Percentiles rank a stretch among this genome's conserved stretches.
Conservation (phyloP, 768 basidiomycete genomes). For the Stropharia rugosoannulata region DNA sequence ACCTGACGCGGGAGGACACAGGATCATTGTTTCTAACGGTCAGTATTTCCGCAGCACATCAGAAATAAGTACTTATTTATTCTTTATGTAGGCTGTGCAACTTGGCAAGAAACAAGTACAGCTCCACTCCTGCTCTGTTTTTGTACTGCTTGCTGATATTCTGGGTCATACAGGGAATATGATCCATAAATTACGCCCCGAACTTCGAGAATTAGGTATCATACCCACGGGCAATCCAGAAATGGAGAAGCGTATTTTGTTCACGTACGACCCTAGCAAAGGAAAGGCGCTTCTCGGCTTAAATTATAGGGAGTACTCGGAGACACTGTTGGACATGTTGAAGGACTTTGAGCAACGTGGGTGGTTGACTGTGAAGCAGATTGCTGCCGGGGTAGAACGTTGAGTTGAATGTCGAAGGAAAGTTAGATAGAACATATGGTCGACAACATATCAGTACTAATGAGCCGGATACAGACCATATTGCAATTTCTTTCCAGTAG, state of each 20-base stretch:
- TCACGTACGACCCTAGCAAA: conserved; percentile 1
- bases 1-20: conserved; percentile 49
- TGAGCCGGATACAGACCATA: no score
- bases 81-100: not conserved
- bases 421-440: no score
- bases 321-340: not conserved
- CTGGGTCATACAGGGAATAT: not conserved
- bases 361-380: not conserved
- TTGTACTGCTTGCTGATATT: not conserved
- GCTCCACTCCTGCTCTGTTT: not conserved
- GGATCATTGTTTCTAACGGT: conserved; percentile 41
- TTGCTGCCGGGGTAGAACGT: no score
- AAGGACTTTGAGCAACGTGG: conserved; percentile 3
- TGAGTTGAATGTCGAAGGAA: no score
- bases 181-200: not conserved
- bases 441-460: no score
- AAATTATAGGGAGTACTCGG: not conserved
- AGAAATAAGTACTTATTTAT: no score
- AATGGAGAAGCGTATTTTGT: not conserved
- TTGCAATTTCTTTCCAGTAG: no score
- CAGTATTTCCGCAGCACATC: no score
- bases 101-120: not conserved
- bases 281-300: not conserved
- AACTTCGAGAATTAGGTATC: not conserved
- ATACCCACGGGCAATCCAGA: conserved; percentile 5